Base-by-base conservation (phyloP, 768 basidiomycete species). In the Mycena rebaudengoi region DNA sequence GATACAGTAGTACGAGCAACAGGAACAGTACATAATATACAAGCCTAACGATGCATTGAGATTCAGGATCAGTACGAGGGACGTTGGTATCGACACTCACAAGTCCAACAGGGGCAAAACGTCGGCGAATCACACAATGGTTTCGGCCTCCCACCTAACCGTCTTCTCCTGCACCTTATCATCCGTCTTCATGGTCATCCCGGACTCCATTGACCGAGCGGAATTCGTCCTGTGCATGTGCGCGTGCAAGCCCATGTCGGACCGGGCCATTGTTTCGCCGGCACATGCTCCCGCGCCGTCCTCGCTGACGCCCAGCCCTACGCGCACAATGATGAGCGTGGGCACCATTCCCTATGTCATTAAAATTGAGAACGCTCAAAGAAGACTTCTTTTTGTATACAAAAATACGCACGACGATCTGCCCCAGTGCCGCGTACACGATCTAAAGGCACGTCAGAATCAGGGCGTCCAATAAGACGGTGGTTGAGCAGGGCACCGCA, bases 321-420 rank as follows among this genome's bases (percentile, higher is more conserved):
- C 77, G 12, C 77, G 74, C 28, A 78, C 76, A 41, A 78, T 73
- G 68, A 78, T 78, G 7, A 78, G 68, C 4, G 77, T 78, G 20
- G 76, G 59, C 7, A 60, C 59, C 13, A 60, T 60, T 12, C 59
- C 57, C 57, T 59, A 37, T 2, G 50, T 60, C 25, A 53, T n/a
- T 10, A 7, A 10, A 43, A 43, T 43, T 7, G 41, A 11, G 35
- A 37, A 43, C 11, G 14, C 20, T 10, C 11, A 26, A 28, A 37
- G 16, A 16, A 12, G 10, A 48, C 41, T 7, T 20, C 23, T 26
- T 16, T 28, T 18, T 14, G 45, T 18, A 25, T 37, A 18, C 11
- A 33, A 25, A 7, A 16, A 32, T 29, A 57, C 62, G 48, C 13
- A 63, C 62, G n/a, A 64, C 62, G 11, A 64, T 16, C 33, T 64